A percentile compares a stretch with the other conserved stretches of the same genome.
phyloP scores from a whole-genome alignment of 352 stramenopile genomes.

The Pythium guiyangense region DNA sequence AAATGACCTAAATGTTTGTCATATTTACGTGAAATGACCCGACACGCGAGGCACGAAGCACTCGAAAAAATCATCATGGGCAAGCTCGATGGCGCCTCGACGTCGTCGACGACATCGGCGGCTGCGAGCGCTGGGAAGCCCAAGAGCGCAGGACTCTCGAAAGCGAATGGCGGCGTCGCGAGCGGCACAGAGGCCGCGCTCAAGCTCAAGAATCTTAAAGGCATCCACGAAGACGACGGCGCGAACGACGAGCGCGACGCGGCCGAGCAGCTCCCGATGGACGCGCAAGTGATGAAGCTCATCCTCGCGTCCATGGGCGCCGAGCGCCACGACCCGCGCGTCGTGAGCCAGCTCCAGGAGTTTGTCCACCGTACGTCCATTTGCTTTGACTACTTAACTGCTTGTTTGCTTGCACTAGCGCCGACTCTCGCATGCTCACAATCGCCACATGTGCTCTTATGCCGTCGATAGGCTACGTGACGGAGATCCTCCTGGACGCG shows the following conservation, averaged over 20 bases:
- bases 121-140: slow-evolving; percentile 3
- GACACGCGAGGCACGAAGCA: too few relatives aligned
- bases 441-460: not conserved
- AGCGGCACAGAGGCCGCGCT: slow-evolving; percentile 27
- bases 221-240: slow-evolving; percentile 64
- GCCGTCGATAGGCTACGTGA: slow-evolving; percentile 55
- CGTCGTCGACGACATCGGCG: not conserved
- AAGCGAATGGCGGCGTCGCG: slow-evolving; percentile 14
- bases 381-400: not conserved
- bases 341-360: slow-evolving; percentile 79
- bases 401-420: not conserved
- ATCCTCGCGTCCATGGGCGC: slow-evolving; percentile 79
- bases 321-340: slow-evolving; percentile 72
- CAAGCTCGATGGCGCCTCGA: not conserved
- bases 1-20: too few relatives aligned
- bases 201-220: slow-evolving; percentile 52
- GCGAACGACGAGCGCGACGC: slow-evolving; percentile 29
- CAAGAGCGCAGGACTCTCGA: slow-evolving; percentile 12
- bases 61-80: too few relatives aligned
- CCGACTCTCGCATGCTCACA: not conserved
- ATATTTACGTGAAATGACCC: too few relatives aligned
- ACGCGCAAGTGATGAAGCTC: slow-evolving; percentile 50
- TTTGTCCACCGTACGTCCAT: slow-evolving; percentile 69
- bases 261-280: slow-evolving; percentile 46
- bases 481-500: slow-evolving; percentile 77